A percentile compares a stretch with the other conserved stretches of the same genome.
These are phyloP conservation scores for Fraxinus sp. DNA, from an alignment of 305 asterid genomes.

Conservation along the genomic window DNA sequence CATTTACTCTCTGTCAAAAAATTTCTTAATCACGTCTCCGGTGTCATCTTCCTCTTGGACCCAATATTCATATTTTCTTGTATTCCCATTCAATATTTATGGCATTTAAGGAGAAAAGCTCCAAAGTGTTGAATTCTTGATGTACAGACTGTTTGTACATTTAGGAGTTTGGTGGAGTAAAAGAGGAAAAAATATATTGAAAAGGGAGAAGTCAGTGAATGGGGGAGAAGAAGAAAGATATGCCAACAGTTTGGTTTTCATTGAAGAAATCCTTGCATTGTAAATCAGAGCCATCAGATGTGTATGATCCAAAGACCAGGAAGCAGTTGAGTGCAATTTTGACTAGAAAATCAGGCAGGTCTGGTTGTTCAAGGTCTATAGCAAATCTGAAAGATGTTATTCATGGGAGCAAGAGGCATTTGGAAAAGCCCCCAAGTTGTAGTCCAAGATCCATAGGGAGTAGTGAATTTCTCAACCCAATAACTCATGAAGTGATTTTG, in stretches of 20 bases:
- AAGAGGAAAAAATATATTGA: not conserved
- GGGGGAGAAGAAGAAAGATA: conserved; percentile 56
- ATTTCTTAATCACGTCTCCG: not conserved
- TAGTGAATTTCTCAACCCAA: conserved; percentile 82
- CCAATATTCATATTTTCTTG: conserved; percentile 27
- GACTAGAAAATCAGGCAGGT: conserved; percentile 40
- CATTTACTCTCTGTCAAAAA: conserved; percentile 16
- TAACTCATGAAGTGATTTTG: conserved; percentile 71
- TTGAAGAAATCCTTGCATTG: conserved; percentile 46
- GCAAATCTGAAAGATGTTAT: conserved; percentile 65
- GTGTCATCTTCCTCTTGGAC: conserved; percentile 34
- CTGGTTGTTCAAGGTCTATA: conserved; percentile 74
- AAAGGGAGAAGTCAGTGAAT: conserved; percentile 19
- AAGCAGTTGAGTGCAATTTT: conserved; percentile 37
- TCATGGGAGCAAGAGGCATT: conserved; percentile 76
- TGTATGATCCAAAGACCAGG: conserved; percentile 39
- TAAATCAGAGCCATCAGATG: conserved; percentile 57
- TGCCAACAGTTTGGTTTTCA: conserved; percentile 57
- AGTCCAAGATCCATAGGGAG: conserved; percentile 90
- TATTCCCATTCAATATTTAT: conserved; percentile 13
- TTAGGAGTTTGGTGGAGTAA: not conserved
- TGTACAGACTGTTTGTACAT: conserved; percentile 12
- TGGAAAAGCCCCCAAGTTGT: conserved; percentile 57
- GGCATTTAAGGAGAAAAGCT: not conserved
- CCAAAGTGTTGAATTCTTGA: not conserved